phyloP scores from a whole-genome alignment of 148 eudicot genomes.

The Rhododendron williamsianum region DNA sequence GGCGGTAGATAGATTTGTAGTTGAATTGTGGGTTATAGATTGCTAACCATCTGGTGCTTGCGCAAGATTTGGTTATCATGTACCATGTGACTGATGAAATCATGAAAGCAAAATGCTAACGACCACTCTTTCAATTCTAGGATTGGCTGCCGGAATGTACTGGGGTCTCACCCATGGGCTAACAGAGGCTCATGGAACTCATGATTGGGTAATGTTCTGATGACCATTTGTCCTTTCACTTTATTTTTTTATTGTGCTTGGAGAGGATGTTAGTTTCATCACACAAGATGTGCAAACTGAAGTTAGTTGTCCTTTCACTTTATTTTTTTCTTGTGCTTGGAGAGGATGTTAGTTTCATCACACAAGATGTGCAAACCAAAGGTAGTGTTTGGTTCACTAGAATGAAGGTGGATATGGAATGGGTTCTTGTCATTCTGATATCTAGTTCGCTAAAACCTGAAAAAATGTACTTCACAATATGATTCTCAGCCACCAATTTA shows the following conservation, averaged over 20 bases:
- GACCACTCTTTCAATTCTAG: slow-evolving; percentile 25
- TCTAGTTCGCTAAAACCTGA: not conserved
- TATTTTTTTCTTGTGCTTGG: not conserved
- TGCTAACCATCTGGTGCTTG: not conserved
- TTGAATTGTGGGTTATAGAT: not conserved
- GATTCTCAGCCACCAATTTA: not conserved
- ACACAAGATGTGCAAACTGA: not conserved
- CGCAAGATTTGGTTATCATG: not conserved
- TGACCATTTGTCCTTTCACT: not conserved
- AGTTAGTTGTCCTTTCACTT: not conserved
- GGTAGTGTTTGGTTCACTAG: not conserved
- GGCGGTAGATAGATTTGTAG: not conserved
- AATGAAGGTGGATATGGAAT: not conserved
- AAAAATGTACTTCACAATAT: not conserved
- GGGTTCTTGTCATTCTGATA: not conserved
- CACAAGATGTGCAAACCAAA: not conserved
- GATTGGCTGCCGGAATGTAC: slow-evolving; percentile 84
- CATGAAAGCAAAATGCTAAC: not conserved
- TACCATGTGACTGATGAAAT: not conserved
- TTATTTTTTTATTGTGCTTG: not conserved
- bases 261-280: not conserved
- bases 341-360: not conserved
- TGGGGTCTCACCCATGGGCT: slow-evolving; percentile 92
- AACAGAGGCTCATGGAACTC: slow-evolving; percentile 88
- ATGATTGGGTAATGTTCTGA: slow-evolving; percentile 71